These are phyloP conservation scores for Harrya chromipes DNA, from an alignment of 768 basidiomycete species.

Conservation along the genomic window DNA sequence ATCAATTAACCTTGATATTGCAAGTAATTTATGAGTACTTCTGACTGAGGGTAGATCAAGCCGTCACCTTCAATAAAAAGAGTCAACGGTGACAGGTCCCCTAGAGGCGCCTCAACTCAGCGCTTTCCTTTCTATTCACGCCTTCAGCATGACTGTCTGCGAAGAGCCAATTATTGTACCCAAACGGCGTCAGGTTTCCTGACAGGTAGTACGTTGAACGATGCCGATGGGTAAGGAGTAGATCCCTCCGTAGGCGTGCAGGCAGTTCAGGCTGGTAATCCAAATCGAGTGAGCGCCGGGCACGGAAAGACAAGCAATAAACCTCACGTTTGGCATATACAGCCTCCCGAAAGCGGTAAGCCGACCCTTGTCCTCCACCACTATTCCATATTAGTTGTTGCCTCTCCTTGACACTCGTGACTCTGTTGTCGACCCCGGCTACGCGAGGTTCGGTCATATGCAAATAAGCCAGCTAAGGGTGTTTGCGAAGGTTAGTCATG, in stretches of 20 bases:
- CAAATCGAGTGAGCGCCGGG: background rate
- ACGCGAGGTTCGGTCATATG: slow-evolving; percentile 37
- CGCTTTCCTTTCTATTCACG: too few species aligned
- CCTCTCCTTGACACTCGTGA: slow-evolving; percentile 9
- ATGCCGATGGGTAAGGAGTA: slow-evolving; percentile 17
- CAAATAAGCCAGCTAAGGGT: slow-evolving; percentile 42
- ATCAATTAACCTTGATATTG: too few species aligned
- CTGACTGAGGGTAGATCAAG: too few species aligned
- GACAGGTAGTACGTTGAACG: slow-evolving; percentile 23
- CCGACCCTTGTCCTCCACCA: slow-evolving; percentile 26
- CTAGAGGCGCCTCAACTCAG: too few species aligned
- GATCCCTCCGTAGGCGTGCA: slow-evolving; percentile 14
- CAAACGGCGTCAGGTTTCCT: slow-evolving; percentile 20
- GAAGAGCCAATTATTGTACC: slow-evolving; percentile 32
- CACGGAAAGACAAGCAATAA: background rate
- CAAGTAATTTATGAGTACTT: too few species aligned
- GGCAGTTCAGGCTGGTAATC: slow-evolving; percentile 27
- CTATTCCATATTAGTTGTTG: slow-evolving; percentile 25
- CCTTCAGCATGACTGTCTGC: slow-evolving; percentile 5
- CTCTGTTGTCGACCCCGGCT: slow-evolving; percentile 8
- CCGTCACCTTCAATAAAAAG: too few species aligned
- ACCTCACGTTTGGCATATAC: slow-evolving; percentile 1
- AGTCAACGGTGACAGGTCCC: too few species aligned
- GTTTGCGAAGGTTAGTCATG: slow-evolving; percentile 40
- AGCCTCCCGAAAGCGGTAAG: slow-evolving; percentile 27